These are phyloP conservation scores for Kodamaea derodonti DNA, from an alignment of 1,139 yeast species.

Conservation along the genomic window DNA sequence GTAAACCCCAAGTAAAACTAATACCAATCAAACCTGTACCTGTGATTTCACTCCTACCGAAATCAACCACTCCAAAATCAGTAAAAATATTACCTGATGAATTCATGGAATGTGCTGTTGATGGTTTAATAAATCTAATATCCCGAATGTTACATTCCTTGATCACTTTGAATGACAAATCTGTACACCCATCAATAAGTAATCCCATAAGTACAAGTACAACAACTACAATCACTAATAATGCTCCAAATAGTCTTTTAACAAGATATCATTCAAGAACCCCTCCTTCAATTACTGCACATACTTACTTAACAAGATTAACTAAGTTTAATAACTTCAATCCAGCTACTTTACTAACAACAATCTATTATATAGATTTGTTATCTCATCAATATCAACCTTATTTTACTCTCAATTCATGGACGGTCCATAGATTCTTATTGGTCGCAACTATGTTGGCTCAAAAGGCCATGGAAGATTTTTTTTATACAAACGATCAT, in stretches of 20 bases:
- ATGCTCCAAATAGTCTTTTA: constrained; percentile 31
- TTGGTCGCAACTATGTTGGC: constrained; percentile 90
- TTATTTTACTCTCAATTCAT: constrained; percentile 76
- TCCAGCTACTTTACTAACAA: constrained; percentile 71
- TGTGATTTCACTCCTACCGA: not conserved
- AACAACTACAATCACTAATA: constrained; percentile 11
- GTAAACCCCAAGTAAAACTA: not conserved
- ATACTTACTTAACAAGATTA: constrained; percentile 71
- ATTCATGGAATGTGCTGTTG: constrained; percentile 65
- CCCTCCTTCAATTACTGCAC: constrained; percentile 83
- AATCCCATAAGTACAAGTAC: constrained; percentile 18
- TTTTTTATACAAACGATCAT: constrained; percentile 89
- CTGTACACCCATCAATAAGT: constrained; percentile 35
- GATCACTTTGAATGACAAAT: constrained; percentile 62
- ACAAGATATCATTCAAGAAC: constrained; percentile 92
- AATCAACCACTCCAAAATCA: constrained; percentile 1
- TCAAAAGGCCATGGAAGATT: constrained; percentile 89
- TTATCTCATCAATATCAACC: constrained; percentile 72
- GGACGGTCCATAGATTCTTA: constrained; percentile 89
- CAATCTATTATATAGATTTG: constrained; percentile 85
- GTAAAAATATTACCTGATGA: constrained; percentile 43
- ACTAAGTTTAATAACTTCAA: constrained; percentile 83
- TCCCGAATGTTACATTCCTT: constrained; percentile 77
- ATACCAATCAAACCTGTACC: not conserved
- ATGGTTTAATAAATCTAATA: constrained; percentile 66